Evolutionary conservation across 257 asterid species (phyloP).

Genomic region (Anisodus tanguticus): DNA sequence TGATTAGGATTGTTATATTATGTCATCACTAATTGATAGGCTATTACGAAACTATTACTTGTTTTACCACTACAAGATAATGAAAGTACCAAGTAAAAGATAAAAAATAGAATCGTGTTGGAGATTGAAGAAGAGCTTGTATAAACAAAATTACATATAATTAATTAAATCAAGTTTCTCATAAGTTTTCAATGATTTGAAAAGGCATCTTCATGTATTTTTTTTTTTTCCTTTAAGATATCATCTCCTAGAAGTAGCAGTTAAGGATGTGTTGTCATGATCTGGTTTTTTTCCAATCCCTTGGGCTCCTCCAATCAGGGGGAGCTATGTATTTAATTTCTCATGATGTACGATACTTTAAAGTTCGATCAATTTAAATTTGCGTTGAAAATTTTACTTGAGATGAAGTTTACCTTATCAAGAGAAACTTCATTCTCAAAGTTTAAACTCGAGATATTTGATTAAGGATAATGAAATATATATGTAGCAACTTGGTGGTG

Average conservation of each 20-base stretch:
- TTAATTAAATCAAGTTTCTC: not conserved
- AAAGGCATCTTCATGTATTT: slow-evolving; percentile 11
- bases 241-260: not conserved
- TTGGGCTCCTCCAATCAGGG: not conserved
- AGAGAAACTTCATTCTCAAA: not conserved
- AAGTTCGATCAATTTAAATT: not conserved
- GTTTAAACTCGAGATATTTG: not conserved
- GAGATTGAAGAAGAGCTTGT: not conserved
- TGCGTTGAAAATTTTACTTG: accelerated
- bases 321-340: not conserved
- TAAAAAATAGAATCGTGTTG: not conserved
- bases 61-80: slow-evolving; percentile 19
- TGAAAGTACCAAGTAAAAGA: not conserved
- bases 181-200: slow-evolving; percentile 25
- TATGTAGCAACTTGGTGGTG: not conserved
- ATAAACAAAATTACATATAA: not conserved
- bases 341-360: not conserved
- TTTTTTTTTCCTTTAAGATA: not conserved
- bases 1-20: not conserved
- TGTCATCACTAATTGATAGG: not conserved
- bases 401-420: not conserved
- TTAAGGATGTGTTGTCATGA: not conserved
- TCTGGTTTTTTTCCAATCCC: not conserved
- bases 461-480: not conserved
- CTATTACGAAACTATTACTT: not conserved